phyloP scores from a whole-genome alignment of 345 rosid genomes.

The Camelina laxa region DNA sequence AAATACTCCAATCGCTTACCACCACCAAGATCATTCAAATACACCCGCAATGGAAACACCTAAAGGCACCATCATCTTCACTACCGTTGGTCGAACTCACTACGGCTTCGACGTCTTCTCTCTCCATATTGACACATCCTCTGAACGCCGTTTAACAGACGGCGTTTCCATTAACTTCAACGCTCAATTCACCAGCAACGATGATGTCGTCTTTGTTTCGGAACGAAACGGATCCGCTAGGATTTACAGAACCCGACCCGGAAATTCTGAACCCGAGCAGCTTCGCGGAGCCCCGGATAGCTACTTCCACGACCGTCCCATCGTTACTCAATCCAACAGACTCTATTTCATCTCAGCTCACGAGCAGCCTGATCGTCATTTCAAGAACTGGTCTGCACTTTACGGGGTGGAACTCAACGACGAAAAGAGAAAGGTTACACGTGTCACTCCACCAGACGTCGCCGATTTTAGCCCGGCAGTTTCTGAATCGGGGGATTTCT shows the following conservation, averaged over 20 bases:
- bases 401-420: slow-evolving; percentile 48
- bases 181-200: slow-evolving; percentile 59
- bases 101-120: slow-evolving; percentile 86
- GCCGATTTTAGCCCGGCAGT: slow-evolving; percentile 80
- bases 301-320: slow-evolving; percentile 86
- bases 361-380: slow-evolving; percentile 59
- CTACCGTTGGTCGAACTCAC: slow-evolving; percentile 64
- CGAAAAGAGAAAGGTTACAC: slow-evolving; percentile 22
- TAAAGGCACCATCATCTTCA: slow-evolving; percentile 67
- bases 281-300: slow-evolving; percentile 56
- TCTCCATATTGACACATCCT: slow-evolving; percentile 44
- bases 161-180: slow-evolving; percentile 77
- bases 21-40: background rate
- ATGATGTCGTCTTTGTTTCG: slow-evolving; percentile 62
- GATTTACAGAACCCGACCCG: slow-evolving; percentile 52
- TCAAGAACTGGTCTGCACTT: slow-evolving; percentile 75
- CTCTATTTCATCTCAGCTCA: slow-evolving; percentile 85
- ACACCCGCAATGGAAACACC: slow-evolving; percentile 54
- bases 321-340: slow-evolving; percentile 41
- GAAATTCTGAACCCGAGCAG: slow-evolving; percentile 46
- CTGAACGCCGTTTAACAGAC: slow-evolving; percentile 62
- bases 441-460: slow-evolving; percentile 64
- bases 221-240: slow-evolving; percentile 64
- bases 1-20: background rate
- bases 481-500: slow-evolving; percentile 58